Conservation (phyloP, 1,284 basidiomycete species). For the Sporisorium scitamineum region DNA sequence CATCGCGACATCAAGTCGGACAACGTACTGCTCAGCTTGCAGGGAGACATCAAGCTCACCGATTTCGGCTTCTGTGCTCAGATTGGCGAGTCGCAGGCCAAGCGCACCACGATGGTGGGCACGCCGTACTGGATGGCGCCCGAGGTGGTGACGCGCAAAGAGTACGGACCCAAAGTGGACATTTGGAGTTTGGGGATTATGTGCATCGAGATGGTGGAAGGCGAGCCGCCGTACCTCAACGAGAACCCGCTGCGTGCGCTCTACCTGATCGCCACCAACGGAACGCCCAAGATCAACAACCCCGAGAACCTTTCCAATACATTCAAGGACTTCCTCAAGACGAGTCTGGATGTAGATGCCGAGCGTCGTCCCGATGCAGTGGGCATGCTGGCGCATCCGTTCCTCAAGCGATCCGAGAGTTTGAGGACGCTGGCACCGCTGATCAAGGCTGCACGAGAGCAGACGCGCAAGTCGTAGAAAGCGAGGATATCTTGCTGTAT, state of each 20-base stretch:
- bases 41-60: constrained; percentile 96
- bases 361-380: constrained; percentile 91
- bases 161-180: constrained; percentile 98
- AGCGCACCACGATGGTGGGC: constrained; percentile 99
- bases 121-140: constrained; percentile 99
- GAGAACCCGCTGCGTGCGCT: constrained; percentile 95
- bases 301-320: constrained; percentile 86
- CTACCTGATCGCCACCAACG: constrained; percentile 97
- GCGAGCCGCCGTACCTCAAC: constrained; percentile 96
- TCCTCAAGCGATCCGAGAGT: constrained; percentile 84
- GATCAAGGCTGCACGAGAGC: constrained; percentile 90
- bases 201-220: constrained; percentile 99
- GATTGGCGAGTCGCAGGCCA: constrained; percentile 89
- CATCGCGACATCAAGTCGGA: constrained; percentile 99
- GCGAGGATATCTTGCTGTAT: neutral
- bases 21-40: constrained; percentile 90
- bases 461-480: constrained; percentile 44
- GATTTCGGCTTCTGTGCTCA: constrained; percentile 99
- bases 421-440: constrained; percentile 86
- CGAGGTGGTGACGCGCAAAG: constrained; percentile 96
- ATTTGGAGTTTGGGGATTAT: constrained; percentile 99
- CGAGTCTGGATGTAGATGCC: constrained; percentile 92
- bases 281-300: constrained; percentile 96
- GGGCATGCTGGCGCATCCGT: constrained; percentile 85
- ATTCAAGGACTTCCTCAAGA: constrained; percentile 91